Base-by-base conservation (phyloP, 2,329 filamentous ascomycete genomes). In the Penicillium capsulatum region DNA sequence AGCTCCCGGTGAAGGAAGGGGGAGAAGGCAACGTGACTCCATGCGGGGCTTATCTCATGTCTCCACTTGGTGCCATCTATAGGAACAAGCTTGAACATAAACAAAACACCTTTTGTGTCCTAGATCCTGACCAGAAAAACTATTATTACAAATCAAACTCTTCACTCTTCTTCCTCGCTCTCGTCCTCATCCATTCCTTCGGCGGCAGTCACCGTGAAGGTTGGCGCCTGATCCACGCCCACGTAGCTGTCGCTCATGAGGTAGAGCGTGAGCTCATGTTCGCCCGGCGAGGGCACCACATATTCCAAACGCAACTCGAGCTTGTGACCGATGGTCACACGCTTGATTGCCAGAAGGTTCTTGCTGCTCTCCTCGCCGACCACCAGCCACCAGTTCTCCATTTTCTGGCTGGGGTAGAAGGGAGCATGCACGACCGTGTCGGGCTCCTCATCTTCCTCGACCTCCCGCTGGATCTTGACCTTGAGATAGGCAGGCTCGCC, bases 351-450 rank as follows among this genome's bases (percentile, higher is more conserved):
- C 42, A 97, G 73, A 47, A 98, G 72, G 48, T 77, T 90, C 72
- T 88, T 91, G 28, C 84, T 87, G 63, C 80, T 84, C 69, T 96
- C 89, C 55, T 97, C 90, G 19, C 90, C 91, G 22, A 98, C 87
- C 14, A 98, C 87, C 40, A 98, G 71, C 92, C 92, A 98, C 90
- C 90, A 98, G 62, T 92, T 95, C 75, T 98, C 92, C 72, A 87
- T 84, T 76, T 98, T 98, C 65, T 84, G 84, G 34, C 67, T 74
- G 1, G 92, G 90, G 63, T 92, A 98, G 74, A 97, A 98, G 0
- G 92, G 92, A 36, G 91, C 90, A 61, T 97, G 90, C 2, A 97
- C 94, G 1, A 82, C 83, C 2, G 84, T 79, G 62, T 96, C 88
- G 11, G 85, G 77, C 50, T 86, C 83, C 37, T 84, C 80, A 27